phyloP scores from a whole-genome alignment of 805 yeast genomes.

The Lipomyces anomalus region DNA sequence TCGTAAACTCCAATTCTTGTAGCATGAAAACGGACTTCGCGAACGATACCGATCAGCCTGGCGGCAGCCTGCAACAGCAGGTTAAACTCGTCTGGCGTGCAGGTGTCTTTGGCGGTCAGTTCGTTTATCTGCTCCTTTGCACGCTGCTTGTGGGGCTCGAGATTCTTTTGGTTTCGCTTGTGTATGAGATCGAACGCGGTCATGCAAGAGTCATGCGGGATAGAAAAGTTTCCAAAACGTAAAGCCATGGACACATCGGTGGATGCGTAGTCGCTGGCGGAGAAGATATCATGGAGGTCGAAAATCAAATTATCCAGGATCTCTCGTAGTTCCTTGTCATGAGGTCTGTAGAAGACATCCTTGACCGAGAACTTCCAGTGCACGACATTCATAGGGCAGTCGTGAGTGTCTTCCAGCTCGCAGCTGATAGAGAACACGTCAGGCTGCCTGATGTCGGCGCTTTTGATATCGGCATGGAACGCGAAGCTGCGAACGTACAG shows the following conservation, averaged over 20 bases:
- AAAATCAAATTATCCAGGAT: conserved; percentile 18
- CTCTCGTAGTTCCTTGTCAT: conserved; percentile 6
- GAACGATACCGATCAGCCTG: conserved; percentile 31
- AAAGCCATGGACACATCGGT: conserved; percentile 7
- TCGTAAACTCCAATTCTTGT: conserved; percentile 31
- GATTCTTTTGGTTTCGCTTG: too few relatives aligned
- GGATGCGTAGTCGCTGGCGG: neutral
- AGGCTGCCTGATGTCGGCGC: conserved; percentile 6
- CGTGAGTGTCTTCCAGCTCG: neutral
- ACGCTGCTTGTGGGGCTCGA: too few relatives aligned
- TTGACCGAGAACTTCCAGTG: conserved; percentile 14
- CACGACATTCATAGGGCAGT: conserved; percentile 2
- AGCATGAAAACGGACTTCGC: conserved; percentile 35
- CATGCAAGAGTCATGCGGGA: conserved; percentile 17
- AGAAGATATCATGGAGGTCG: conserved; percentile 12
- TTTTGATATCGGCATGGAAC: conserved; percentile 8
- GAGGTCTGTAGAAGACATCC: conserved; percentile 15
- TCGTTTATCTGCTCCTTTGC: too few relatives aligned
- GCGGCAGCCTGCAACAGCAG: conserved; percentile 28
- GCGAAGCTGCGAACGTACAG: conserved; percentile 13
- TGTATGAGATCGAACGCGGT: conserved; percentile 9
- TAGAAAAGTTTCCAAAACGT: conserved; percentile 15
- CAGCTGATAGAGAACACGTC: conserved; percentile 2
- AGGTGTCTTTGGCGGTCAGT: neutral
- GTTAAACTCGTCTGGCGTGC: conserved; percentile 12